These are phyloP conservation scores for Calonectria pauciramosa DNA, from an alignment of 2,329 filamentous ascomycete genomes.

Conservation along the genomic window DNA sequence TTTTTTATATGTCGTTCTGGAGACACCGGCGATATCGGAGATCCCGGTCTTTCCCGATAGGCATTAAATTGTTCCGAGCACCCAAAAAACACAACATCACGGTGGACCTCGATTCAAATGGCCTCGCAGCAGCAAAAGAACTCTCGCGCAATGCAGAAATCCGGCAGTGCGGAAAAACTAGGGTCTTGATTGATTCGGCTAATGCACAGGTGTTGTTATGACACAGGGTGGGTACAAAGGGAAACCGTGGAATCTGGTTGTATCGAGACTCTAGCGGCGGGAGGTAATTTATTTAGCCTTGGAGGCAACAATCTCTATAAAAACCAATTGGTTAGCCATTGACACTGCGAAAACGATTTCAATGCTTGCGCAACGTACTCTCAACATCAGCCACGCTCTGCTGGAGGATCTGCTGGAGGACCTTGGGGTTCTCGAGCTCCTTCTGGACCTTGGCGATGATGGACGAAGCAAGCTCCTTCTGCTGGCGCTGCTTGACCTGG, in stretches of 20 bases:
- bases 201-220: constrained; percentile 74
- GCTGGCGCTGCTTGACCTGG: constrained; percentile 99
- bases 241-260: constrained; percentile 56
- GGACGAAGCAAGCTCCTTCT: constrained; percentile 92
- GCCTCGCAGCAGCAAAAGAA: constrained; percentile 36
- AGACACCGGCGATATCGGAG: constrained; percentile 41
- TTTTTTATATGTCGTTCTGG: constrained; percentile 34
- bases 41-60: constrained; percentile 44
- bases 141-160: constrained; percentile 33
- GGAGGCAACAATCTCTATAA: constrained; percentile 71
- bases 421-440: constrained; percentile 98
- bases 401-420: constrained; percentile 96
- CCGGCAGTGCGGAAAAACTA: constrained; percentile 38
- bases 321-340: constrained; percentile 49
- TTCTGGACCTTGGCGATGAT: constrained; percentile 98
- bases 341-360: not conserved
- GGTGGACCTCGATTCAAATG: constrained; percentile 31
- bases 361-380: constrained; percentile 69
- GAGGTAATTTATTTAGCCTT: constrained; percentile 72
- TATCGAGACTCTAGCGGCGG: constrained; percentile 51
- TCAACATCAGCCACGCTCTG: constrained; percentile 97
- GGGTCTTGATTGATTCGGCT: constrained; percentile 64
- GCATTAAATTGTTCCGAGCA: constrained; percentile 39
- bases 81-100: constrained; percentile 37
- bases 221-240: constrained; percentile 68